Evolutionary conservation across 768 basidiomycete species (phyloP), one percentile per base, ranked within the genome.

Genomic region (Naematelia encephala): DNA sequence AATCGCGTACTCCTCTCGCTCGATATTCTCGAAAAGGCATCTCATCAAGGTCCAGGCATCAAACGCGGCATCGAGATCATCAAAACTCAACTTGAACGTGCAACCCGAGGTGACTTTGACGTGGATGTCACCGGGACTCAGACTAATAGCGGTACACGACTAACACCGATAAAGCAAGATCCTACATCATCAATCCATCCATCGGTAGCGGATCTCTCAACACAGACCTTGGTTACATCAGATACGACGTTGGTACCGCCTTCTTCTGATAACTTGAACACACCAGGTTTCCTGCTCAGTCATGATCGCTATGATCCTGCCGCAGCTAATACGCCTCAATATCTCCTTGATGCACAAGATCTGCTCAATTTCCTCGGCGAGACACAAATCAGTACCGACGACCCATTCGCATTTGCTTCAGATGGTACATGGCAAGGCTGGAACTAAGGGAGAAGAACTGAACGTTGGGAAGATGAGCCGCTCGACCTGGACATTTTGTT

Each of bases 1-100:
- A 47, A 47, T 19, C n/a, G 46, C 5, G 23, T 47, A 8, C 46
- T 19, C 19, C 46, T 47, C n/a, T 47, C 46, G n/a, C 46, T 47
- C 34, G 34, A 39, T 39, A 39, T 39, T 39, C 34, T 39, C 34
- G 34, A 39, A 39, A 39, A 39, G 34, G 34, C 34, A 39, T 39
- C 34, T 8, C 34, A 39, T 16, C 34, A 39, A 16, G 34, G 34
- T 8, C 34, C 34, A 8, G 34, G 34, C 34, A 39, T 39, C 34
- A 39, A 39, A 16, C 34, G 34, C 34, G 34, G 34, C 16, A 39
- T 39, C 34, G 34, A 39, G 16, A 39, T 39, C 34, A 39, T 39
- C 34, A 39, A 16, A 39, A 39, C 34, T 16, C 34, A 39, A 16
- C 34, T 39, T 16, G 34, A 39, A 16, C 34, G 34, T 8, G 34